Percentiles rank a stretch among this genome's conserved stretches.
Conservation (phyloP, 305 asterid species). For the Rubia tinctorum region DNA sequence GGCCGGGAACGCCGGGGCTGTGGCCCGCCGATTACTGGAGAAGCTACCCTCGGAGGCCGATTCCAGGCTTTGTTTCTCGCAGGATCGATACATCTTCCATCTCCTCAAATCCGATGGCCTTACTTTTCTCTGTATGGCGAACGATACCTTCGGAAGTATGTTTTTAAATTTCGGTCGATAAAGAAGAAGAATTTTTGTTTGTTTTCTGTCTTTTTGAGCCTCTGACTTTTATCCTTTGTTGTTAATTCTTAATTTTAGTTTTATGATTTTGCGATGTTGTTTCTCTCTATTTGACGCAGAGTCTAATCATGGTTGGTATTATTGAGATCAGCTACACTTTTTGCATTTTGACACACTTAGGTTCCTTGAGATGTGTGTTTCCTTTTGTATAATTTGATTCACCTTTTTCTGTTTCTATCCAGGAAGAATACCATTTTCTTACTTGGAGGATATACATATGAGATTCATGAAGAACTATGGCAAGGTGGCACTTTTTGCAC, state of each 20-base stretch:
- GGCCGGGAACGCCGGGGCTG: constrained; percentile 87
- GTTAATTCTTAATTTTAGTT: not conserved
- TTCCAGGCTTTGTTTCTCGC: constrained; percentile 89
- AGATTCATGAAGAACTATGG: constrained; percentile 95
- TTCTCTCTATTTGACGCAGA: not conserved
- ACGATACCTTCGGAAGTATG: constrained; percentile 90
- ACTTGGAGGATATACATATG: constrained; percentile 94
- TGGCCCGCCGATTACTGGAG: constrained; percentile 85
- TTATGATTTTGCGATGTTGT: not conserved
- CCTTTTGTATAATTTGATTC: not conserved
- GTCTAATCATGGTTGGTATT: not conserved
- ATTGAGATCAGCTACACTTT: not conserved
- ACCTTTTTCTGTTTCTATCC: constrained; percentile 7
- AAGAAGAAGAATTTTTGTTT: not conserved
- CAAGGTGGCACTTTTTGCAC: constrained; percentile 72
- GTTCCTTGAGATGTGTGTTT: not conserved
- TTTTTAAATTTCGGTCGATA: not conserved
- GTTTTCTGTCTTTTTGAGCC: constrained; percentile 1
- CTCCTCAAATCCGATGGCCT: constrained; percentile 83
- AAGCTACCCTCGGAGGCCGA: constrained; percentile 66
- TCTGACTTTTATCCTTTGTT: not conserved
- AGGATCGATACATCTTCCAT: constrained; percentile 92
- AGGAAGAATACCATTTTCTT: constrained; percentile 94
- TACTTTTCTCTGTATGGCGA: constrained; percentile 95
- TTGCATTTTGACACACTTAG: not conserved